Percentiles rank a stretch among this genome's conserved stretches.
Evolutionary conservation across 495 filamentous ascomycete species (phyloP).

Genomic region (Trichoderma parareesei): DNA sequence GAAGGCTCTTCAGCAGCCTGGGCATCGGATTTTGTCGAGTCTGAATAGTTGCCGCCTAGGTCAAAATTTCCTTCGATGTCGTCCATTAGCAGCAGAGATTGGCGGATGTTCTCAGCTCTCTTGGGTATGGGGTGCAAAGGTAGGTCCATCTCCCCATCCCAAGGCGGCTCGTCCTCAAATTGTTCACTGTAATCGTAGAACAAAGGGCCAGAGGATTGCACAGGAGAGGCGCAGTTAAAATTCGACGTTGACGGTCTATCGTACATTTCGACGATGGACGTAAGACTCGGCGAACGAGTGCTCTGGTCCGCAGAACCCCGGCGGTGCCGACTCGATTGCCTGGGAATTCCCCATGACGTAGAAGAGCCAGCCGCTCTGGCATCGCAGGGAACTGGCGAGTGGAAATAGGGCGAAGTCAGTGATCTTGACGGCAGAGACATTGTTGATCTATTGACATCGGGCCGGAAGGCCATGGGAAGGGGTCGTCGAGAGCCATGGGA

Average conservation of each 20-base stretch:
- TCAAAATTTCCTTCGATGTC: conserved; percentile 20
- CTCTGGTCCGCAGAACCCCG: conserved; percentile 17
- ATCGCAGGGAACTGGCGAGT: conserved; percentile 10
- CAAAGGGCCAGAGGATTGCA: conserved; percentile 15
- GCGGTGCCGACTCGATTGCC: conserved; percentile 11
- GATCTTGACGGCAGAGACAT: conserved; percentile 25
- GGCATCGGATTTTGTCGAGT: neutral
- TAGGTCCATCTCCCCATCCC: conserved; percentile 8
- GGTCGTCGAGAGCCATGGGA: conserved; percentile 29
- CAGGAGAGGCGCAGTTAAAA: neutral
- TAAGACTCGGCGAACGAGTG: conserved; percentile 30
- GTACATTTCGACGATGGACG: conserved; percentile 35
- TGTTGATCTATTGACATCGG: conserved; percentile 30
- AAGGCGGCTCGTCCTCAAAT: conserved; percentile 27
- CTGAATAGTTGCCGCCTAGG: neutral
- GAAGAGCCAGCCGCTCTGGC: neutral
- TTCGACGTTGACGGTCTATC: conserved; percentile 21
- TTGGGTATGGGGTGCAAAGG: conserved; percentile 30
- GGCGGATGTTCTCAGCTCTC: conserved; percentile 22
- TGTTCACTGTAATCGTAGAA: conserved; percentile 49
- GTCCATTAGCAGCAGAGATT: conserved; percentile 22
- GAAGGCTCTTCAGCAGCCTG: neutral
- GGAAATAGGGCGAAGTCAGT: conserved; percentile 21
- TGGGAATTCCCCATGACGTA: conserved; percentile 7
- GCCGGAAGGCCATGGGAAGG: conserved; percentile 21